phyloP scores from a whole-genome alignment of 306 rosid species.

The Purshia tridentata region DNA sequence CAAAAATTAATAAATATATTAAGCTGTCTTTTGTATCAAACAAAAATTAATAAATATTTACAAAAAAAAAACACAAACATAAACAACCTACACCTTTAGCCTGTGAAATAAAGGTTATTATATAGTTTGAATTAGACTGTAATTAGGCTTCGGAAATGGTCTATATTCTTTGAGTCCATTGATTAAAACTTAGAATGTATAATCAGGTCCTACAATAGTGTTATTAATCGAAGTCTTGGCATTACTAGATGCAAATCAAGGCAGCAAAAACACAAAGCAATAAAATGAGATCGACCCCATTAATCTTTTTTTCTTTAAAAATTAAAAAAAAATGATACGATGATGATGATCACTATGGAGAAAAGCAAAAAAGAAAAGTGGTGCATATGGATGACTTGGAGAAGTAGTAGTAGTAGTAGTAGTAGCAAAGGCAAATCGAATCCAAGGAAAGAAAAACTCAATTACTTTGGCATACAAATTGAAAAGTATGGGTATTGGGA shows the following conservation, averaged over 20 bases:
- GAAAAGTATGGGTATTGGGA: slow-evolving; percentile 22
- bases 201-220: not conserved
- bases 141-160: no score
- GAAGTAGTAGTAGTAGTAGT: slow-evolving; percentile 42
- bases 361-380: slow-evolving; percentile 21
- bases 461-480: slow-evolving; percentile 29
- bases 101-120: no score
- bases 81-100: not conserved
- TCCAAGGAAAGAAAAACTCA: slow-evolving; percentile 45
- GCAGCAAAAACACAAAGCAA: not conserved
- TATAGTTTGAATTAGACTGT: no score
- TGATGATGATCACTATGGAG: slow-evolving; percentile 25
- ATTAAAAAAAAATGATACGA: slow-evolving; percentile 1
- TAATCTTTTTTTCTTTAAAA: not conserved
- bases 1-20: no score
- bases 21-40: no score
- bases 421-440: slow-evolving; percentile 47
- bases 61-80: no score
- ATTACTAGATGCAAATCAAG: slow-evolving; percentile 3
- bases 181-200: not conserved
- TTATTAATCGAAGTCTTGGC: not conserved
- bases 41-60: no score
- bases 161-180: no score
- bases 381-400: slow-evolving; percentile 28
- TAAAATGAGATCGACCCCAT: not conserved